A percentile compares a stretch with the other conserved stretches of the same genome.
phyloP scores from a whole-genome alignment of 1,284 basidiomycete species.

The Sporisorium sorghi region DNA sequence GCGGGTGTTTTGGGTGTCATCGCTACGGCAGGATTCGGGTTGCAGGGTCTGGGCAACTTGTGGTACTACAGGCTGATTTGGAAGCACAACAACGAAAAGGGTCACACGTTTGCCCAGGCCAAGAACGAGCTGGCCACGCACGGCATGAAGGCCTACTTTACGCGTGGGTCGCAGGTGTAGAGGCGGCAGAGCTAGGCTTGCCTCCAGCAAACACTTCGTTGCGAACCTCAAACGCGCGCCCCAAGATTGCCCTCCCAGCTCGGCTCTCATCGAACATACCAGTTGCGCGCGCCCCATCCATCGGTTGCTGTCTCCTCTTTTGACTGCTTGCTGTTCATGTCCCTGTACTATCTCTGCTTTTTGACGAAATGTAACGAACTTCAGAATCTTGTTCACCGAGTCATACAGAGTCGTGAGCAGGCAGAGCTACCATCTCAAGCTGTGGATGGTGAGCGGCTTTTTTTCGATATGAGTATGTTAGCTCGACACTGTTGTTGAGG shows the following conservation, averaged over 20 bases:
- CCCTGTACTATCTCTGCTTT: constrained; percentile 4
- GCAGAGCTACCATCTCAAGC: background rate
- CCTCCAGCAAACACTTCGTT: background rate
- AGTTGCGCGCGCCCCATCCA: background rate
- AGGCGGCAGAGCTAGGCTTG: background rate
- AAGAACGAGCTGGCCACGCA: constrained; percentile 85
- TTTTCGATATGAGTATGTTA: background rate
- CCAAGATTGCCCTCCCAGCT: too few relatives aligned
- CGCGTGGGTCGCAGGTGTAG: constrained; percentile 40
- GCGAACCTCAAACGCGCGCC: too few relatives aligned
- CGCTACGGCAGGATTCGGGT: constrained; percentile 84
- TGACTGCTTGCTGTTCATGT: background rate
- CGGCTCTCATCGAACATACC: background rate
- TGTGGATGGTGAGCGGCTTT: background rate
- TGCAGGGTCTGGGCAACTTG: constrained; percentile 85
- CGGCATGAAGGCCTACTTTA: constrained; percentile 86
- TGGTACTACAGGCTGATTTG: constrained; percentile 86
- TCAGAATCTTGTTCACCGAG: background rate
- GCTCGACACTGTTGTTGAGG: too few relatives aligned
- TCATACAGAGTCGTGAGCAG: background rate
- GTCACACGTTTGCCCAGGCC: constrained; percentile 74
- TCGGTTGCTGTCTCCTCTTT: background rate
- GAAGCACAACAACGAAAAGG: constrained; percentile 79
- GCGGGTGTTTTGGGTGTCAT: constrained; percentile 77
- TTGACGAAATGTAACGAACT: constrained; percentile 5